These are phyloP conservation scores for Candida mattraensis DNA, from an alignment of 805 yeast genomes.

Conservation along the genomic window DNA sequence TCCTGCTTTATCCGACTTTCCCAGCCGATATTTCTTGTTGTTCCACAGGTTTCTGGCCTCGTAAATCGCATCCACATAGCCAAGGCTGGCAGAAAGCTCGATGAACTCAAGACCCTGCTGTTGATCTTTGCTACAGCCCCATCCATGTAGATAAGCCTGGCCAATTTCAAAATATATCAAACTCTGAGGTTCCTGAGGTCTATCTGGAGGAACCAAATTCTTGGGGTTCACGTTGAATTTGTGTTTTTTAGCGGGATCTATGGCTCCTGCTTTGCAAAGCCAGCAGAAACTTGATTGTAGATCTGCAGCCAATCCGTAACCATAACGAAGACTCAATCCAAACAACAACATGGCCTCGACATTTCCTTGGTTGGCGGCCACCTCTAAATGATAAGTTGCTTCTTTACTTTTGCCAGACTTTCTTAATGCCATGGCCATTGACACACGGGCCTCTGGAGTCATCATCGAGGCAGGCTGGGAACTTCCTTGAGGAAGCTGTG, in stretches of 20 bases:
- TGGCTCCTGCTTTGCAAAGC: conserved; percentile 53
- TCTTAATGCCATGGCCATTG: conserved; percentile 49
- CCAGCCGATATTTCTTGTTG: conserved; percentile 45
- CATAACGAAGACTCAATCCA: conserved; percentile 64
- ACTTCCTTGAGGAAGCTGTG: conserved; percentile 1
- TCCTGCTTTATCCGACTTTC: conserved; percentile 55
- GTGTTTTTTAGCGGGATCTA: conserved; percentile 25
- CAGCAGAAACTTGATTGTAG: conserved; percentile 55
- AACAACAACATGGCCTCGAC: conserved; percentile 68
- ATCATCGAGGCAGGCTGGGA: conserved; percentile 5
- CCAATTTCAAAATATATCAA: conserved; percentile 54
- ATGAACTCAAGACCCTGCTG: conserved; percentile 54
- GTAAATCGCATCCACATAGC: conserved; percentile 66
- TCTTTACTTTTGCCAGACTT: conserved; percentile 62
- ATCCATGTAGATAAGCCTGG: conserved; percentile 52
- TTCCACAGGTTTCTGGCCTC: conserved; percentile 71
- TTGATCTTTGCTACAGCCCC: conserved; percentile 57
- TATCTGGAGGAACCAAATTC: conserved; percentile 19
- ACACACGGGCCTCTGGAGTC: conserved; percentile 36
- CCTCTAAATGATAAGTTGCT: conserved; percentile 65
- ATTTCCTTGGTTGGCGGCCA: conserved; percentile 62
- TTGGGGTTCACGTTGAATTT: conserved; percentile 36
- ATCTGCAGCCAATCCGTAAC: conserved; percentile 66
- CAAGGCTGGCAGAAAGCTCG: conserved; percentile 65
- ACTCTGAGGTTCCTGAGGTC: conserved; percentile 19